Evolutionary conservation across 2,329 filamentous ascomycete species (phyloP), one percentile per base, ranked within the genome.

Genomic region (Exophiala phaeomuriformis): DNA sequence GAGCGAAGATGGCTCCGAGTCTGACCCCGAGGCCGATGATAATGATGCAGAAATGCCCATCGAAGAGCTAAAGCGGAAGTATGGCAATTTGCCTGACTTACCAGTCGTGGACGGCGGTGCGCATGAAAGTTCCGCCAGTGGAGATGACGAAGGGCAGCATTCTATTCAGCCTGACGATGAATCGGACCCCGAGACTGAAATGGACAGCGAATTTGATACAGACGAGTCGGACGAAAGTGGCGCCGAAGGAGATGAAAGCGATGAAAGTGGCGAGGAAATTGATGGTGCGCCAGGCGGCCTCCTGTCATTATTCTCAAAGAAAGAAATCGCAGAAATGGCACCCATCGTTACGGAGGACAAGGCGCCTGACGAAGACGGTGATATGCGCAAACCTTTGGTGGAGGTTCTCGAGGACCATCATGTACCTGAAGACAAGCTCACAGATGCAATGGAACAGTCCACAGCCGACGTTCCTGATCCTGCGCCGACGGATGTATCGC

Each of bases 171-270:
- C 65, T 10, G 57, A 62, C 10, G 62, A 61, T 41, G 65, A 66
- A 12, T 65, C 58, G 7, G 61, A 63, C 47, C 57, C 61, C 28
- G 61, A 63, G 36, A 63, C 72, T 1, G 74, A 77, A 57, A 73
- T 72, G 69, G 72, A 75, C 42, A 69, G 71, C 53, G 74, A 75
- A 55, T 74, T 74, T 42, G 74, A 77, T 31, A 72, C 67, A 52
- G 69, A 70, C 36, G 71, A 70, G 10, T 72, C 71, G 30, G 70
- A 68, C 4, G 64, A 36, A 12, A 28, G 68, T 2, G 71, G 70
- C 6, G 82, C 82, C 19, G 79, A 71, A 27, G 69, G 65, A 28
- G 66, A 68, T 30, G 69, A 70, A 8, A 73, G 73, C n/a, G 72
- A 72, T 2, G 74, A 75, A 6, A 28, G 39, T 27, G 39, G 28